Conservation (phyloP, 768 basidiomycete genomes). For the Tephrocybe rancida region DNA sequence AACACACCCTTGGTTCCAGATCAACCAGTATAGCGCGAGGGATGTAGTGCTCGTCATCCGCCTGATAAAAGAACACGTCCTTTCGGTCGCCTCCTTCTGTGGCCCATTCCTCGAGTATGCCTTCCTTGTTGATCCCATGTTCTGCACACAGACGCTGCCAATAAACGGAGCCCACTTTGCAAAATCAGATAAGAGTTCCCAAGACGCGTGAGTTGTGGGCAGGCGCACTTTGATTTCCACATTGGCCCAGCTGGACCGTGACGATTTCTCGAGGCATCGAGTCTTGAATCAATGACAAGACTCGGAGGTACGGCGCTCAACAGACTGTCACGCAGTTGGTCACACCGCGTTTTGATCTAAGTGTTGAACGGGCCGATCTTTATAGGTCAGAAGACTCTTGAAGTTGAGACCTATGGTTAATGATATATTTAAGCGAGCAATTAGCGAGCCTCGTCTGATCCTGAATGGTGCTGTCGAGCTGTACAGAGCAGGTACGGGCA, state of each 20-base stretch:
- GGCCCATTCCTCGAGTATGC: slow-evolving; percentile 96
- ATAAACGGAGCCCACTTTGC: slow-evolving; percentile 91
- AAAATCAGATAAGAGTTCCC: not conserved
- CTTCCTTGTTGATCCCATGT: slow-evolving; percentile 95
- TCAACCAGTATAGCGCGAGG: slow-evolving; percentile 96
- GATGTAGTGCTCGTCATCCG: slow-evolving; percentile 99
- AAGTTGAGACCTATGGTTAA: too few relatives aligned
- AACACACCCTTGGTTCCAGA: slow-evolving; percentile 87
- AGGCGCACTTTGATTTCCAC: slow-evolving; percentile 85
- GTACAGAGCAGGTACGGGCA: too few relatives aligned
- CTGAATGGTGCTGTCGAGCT: too few relatives aligned
- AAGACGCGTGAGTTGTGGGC: not conserved
- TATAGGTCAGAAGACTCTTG: too few relatives aligned
- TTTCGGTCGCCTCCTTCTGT: slow-evolving; percentile 95
- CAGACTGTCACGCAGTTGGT: slow-evolving; percentile 10
- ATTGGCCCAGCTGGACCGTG: slow-evolving; percentile 87
- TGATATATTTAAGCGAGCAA: too few relatives aligned
- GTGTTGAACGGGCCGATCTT: not conserved
- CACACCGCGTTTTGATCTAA: slow-evolving; percentile 10
- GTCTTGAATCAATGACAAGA: not conserved
- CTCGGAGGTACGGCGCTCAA: too few relatives aligned
- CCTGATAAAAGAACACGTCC: slow-evolving; percentile 99
- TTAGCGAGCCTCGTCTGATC: too few relatives aligned
- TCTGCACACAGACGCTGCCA: slow-evolving; percentile 99
- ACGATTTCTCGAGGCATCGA: slow-evolving; percentile 84